Evolutionary conservation across 148 eudicot species (phyloP).

Genomic region (Amaranthus hypochondriacus): DNA sequence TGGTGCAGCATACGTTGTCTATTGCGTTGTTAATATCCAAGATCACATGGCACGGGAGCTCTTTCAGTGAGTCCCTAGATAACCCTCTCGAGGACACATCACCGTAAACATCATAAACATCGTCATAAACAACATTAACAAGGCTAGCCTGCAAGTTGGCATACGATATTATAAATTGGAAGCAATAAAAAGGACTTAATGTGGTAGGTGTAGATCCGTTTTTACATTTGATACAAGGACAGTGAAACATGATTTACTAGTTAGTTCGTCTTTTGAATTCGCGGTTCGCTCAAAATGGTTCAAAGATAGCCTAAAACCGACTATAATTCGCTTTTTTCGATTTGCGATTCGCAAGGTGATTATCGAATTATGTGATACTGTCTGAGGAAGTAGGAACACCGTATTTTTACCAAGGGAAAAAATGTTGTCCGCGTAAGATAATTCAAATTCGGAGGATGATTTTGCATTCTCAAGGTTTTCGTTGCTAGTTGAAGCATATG

Average conservation of each 20-base stretch:
- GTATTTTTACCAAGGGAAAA: neutral
- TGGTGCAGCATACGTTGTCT: constrained; percentile 44
- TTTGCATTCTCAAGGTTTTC: neutral
- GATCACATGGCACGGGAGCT: constrained; percentile 42
- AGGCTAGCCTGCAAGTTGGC: constrained; percentile 37
- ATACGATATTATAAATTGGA: constrained; percentile 12
- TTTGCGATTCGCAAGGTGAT: too few species aligned
- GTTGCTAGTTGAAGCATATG: neutral
- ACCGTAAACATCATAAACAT: constrained; percentile 33
- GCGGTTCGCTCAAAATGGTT: too few species aligned
- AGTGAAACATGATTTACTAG: too few species aligned
- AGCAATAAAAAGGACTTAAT: neutral
- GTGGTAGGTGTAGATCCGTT: neutral
- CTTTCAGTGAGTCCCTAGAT: constrained; percentile 36
- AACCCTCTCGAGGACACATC: constrained; percentile 45
- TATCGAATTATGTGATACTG: too few species aligned
- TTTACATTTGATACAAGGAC: too few species aligned
- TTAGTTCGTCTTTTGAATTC: too few species aligned
- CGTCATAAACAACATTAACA: constrained; percentile 35
- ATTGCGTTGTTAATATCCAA: constrained; percentile 26
- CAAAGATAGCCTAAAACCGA: too few species aligned
- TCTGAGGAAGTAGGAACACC: too few species aligned
- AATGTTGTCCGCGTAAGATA: neutral
- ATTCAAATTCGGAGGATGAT: neutral
- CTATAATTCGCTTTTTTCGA: too few species aligned